phyloP scores from a whole-genome alignment of 768 basidiomycete genomes.

The Psilocybe cubensis region DNA sequence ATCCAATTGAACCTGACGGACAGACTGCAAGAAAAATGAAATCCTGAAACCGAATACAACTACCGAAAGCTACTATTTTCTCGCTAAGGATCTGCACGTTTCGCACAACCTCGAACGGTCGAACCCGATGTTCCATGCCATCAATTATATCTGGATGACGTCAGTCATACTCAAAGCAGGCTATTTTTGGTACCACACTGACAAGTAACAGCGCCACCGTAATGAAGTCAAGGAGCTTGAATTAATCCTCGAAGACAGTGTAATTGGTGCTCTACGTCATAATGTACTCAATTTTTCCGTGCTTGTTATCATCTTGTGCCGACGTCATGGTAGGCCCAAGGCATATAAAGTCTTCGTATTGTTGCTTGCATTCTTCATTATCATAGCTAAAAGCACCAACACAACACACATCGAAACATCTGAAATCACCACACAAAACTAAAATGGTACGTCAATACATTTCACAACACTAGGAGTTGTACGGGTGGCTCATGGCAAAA shows the following conservation, averaged over 20 bases:
- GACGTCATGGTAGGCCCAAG: neutral
- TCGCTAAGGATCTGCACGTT: no score
- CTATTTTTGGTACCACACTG: no score
- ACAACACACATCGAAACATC: neutral
- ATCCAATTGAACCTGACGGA: no score
- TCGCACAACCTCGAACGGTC: no score
- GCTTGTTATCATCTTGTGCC: neutral
- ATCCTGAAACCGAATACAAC: no score
- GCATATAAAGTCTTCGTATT: neutral
- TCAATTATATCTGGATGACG: no score
- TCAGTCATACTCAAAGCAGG: no score
- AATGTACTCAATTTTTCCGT: neutral
- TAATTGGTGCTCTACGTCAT: neutral
- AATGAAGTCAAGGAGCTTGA: neutral
- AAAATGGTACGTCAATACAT: constrained; percentile 10
- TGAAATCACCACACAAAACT: neutral
- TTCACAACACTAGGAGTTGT: no score
- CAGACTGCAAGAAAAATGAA: no score
- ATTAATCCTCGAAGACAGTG: neutral
- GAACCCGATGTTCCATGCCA: no score
- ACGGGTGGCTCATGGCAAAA: neutral
- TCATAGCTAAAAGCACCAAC: neutral
- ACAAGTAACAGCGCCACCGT: no score
- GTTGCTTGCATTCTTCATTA: neutral
- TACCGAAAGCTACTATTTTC: no score